These are phyloP conservation scores for Calcarisporium arbuscula DNA, from an alignment of 2,329 filamentous ascomycete genomes.

Conservation along the genomic window DNA sequence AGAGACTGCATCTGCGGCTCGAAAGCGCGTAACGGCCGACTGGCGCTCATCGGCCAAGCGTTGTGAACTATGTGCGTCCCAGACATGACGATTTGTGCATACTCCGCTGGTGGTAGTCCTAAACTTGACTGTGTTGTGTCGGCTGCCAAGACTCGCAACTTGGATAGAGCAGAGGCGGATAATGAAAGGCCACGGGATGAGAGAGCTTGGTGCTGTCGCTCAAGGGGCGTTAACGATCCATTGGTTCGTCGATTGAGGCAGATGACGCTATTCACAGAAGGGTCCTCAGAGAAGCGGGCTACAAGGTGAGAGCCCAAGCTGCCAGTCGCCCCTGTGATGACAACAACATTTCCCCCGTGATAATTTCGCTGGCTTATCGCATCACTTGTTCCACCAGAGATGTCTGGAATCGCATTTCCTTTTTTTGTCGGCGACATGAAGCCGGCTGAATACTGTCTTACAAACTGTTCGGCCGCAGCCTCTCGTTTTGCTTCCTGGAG, in stretches of 20 bases:
- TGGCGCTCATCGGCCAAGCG: slow-evolving; percentile 42
- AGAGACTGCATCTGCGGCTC: slow-evolving; percentile 38
- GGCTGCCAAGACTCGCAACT: slow-evolving; percentile 4
- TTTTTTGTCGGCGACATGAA: no score
- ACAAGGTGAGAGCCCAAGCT: slow-evolving; percentile 32
- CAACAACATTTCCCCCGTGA: slow-evolving; percentile 11
- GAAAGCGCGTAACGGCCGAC: slow-evolving; percentile 27
- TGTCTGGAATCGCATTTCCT: no score
- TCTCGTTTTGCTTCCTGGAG: slow-evolving; percentile 1
- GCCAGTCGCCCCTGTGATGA: slow-evolving; percentile 33
- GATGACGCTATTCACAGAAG: slow-evolving; percentile 24
- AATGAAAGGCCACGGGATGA: slow-evolving; percentile 3
- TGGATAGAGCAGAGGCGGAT: neutral
- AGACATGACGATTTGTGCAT: slow-evolving; percentile 24
- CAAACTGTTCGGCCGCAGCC: slow-evolving; percentile 2
- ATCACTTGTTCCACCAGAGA: slow-evolving; percentile 3
- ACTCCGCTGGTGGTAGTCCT: slow-evolving; percentile 31
- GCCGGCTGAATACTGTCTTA: neutral
- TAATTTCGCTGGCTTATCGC: neutral
- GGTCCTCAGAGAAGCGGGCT: slow-evolving; percentile 16
- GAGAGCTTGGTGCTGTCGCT: slow-evolving; percentile 6
- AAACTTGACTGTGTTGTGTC: slow-evolving; percentile 27
- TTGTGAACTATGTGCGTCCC: slow-evolving; percentile 46
- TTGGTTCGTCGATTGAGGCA: slow-evolving; percentile 38
- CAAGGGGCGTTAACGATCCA: no score